Conservation (phyloP, 257 asterid genomes). For the Gynochthodes officinalis region DNA sequence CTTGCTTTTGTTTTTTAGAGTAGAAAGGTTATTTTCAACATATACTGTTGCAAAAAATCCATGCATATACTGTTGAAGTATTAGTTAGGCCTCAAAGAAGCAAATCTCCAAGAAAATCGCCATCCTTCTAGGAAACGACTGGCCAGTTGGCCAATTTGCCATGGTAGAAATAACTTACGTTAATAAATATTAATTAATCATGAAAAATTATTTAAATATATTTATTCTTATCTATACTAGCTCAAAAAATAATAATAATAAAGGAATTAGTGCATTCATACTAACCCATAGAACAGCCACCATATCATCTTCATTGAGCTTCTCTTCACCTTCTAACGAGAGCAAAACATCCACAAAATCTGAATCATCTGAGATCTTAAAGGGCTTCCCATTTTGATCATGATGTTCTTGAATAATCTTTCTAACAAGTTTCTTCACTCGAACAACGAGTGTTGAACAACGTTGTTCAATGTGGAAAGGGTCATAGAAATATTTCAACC, state of each 20-base stretch:
- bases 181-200: background rate
- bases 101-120: background rate
- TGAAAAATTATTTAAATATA: background rate
- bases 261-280: background rate
- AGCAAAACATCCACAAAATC: constrained; percentile 74
- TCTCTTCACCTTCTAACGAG: constrained; percentile 66
- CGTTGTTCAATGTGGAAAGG: constrained; percentile 41
- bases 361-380: constrained; percentile 16
- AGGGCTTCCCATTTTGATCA: background rate
- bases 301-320: constrained; percentile 70
- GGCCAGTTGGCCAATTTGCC: background rate
- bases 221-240: background rate
- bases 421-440: constrained; percentile 37
- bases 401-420: constrained; percentile 38
- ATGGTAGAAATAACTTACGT: background rate
- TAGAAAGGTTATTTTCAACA: constrained; percentile 19
- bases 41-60: constrained; percentile 1
- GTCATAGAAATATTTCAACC: constrained; percentile 44
- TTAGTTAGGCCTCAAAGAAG: background rate
- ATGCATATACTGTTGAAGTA: background rate
- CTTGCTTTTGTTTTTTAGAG: no score
- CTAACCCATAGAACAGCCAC: constrained; percentile 78
- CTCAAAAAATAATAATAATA: background rate
- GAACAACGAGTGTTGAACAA: constrained; percentile 36
- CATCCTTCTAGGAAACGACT: constrained; percentile 3